Conservation (phyloP, 1,284 basidiomycete genomes). For the Puccinia polysora region DNA sequence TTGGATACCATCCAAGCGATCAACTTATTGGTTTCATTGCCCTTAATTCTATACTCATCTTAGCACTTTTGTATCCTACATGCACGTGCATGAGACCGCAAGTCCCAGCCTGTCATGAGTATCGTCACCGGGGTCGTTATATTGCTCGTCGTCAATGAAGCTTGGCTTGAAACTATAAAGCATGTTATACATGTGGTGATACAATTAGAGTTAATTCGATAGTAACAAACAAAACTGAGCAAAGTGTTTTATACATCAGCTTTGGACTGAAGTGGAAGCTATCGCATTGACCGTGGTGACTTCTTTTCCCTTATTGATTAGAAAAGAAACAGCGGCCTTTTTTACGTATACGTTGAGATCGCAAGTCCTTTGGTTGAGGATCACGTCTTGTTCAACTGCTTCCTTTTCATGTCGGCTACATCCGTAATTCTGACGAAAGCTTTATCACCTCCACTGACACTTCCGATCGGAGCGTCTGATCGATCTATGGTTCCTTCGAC, state of each 20-base stretch:
- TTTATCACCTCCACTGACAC: constrained; percentile 33
- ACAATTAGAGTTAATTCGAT: not conserved
- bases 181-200: no score
- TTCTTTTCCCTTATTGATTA: not conserved
- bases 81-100: no score
- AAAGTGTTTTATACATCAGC: no score
- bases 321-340: not conserved
- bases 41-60: not conserved
- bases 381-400: constrained; percentile 12
- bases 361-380: not conserved
- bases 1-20: not conserved
- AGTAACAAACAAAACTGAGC: no score
- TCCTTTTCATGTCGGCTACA: constrained; percentile 1
- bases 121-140: no score
- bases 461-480: constrained; percentile 7
- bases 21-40: not conserved
- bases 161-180: no score
- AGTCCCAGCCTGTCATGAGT: no score
- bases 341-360: not conserved
- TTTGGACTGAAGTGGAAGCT: no score
- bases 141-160: no score
- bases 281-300: no score
- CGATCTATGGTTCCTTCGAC: constrained; percentile 23
- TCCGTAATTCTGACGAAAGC: constrained; percentile 30
- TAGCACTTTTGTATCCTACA: not conserved